Evolutionary conservation across 768 basidiomycete genomes (phyloP).

Genomic region (Suillus clintonianus): DNA sequence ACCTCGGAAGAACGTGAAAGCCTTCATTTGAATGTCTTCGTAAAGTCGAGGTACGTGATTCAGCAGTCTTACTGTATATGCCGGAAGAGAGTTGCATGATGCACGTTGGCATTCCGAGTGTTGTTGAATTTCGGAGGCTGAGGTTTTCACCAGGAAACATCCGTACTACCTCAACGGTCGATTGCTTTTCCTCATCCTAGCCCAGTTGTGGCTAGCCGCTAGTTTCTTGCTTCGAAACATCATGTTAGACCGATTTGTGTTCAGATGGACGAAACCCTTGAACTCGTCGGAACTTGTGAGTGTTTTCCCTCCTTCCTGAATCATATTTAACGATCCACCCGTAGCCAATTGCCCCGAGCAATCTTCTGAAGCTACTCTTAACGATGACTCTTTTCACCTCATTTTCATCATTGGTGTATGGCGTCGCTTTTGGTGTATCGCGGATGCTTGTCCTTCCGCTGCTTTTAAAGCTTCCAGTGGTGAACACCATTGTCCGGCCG

Average conservation of each 20-base stretch:
- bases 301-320: background rate
- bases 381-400: constrained; percentile 44
- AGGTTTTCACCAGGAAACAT: constrained; percentile 54
- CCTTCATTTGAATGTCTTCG: constrained; percentile 54
- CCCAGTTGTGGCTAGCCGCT: constrained; percentile 50
- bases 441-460: constrained; percentile 54
- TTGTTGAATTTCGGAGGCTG: background rate
- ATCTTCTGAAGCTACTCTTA: constrained; percentile 28
- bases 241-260: constrained; percentile 63
- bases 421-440: constrained; percentile 45
- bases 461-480: constrained; percentile 53
- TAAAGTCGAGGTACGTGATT: constrained; percentile 58
- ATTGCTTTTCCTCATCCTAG: constrained; percentile 57
- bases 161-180: constrained; percentile 74
- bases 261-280: constrained; percentile 38
- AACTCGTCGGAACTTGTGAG: constrained; percentile 21
- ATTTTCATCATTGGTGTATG: constrained; percentile 39
- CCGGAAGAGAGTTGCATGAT: constrained; percentile 13
- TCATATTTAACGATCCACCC: background rate
- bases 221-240: constrained; percentile 57
- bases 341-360: constrained; percentile 23
- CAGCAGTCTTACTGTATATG: background rate
- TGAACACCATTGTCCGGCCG: constrained; percentile 53
- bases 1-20: constrained; percentile 33
- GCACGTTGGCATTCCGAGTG: background rate